Percentiles rank a stretch among this genome's conserved stretches.
Conservation (phyloP, 768 basidiomycete genomes). For the Pisolithus microcarpus region DNA sequence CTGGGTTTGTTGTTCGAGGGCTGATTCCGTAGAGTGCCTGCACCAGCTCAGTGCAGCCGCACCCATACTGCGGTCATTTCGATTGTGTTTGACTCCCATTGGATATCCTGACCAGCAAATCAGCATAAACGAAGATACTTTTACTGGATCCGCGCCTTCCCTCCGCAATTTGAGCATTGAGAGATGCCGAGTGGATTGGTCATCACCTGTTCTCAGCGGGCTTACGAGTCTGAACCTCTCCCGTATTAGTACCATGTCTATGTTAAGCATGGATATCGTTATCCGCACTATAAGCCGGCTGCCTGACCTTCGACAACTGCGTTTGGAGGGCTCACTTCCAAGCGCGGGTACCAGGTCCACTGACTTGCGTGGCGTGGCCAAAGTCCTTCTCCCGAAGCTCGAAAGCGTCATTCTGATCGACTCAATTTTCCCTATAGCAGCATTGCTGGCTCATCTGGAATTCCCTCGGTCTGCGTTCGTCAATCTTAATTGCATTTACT, state of each 20-base stretch:
- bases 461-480: neutral
- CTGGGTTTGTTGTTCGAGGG: slow-evolving; percentile 13
- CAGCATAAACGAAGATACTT: slow-evolving; percentile 21
- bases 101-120: slow-evolving; percentile 13
- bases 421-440: neutral
- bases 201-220: slow-evolving; percentile 27
- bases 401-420: neutral
- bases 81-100: slow-evolving; percentile 13
- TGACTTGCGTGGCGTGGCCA: neutral
- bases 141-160: slow-evolving; percentile 27
- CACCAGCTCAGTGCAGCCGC: slow-evolving; percentile 17
- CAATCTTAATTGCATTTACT: neutral
- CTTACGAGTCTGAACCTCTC: slow-evolving; percentile 34
- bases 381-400: neutral
- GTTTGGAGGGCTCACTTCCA: slow-evolving; percentile 32
- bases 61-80: slow-evolving; percentile 29
- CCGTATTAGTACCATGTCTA: slow-evolving; percentile 17
- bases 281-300: slow-evolving; percentile 28
- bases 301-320: slow-evolving; percentile 28
- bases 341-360: neutral
- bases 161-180: slow-evolving; percentile 32
- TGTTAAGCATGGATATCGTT: slow-evolving; percentile 28
- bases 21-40: slow-evolving; percentile 21
- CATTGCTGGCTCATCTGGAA: neutral
- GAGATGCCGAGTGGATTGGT: slow-evolving; percentile 30